Evolutionary conservation across 78 protist genomes (phyloP), one percentile per base, ranked within the genome.

Genomic region (Guillardia theta): DNA sequence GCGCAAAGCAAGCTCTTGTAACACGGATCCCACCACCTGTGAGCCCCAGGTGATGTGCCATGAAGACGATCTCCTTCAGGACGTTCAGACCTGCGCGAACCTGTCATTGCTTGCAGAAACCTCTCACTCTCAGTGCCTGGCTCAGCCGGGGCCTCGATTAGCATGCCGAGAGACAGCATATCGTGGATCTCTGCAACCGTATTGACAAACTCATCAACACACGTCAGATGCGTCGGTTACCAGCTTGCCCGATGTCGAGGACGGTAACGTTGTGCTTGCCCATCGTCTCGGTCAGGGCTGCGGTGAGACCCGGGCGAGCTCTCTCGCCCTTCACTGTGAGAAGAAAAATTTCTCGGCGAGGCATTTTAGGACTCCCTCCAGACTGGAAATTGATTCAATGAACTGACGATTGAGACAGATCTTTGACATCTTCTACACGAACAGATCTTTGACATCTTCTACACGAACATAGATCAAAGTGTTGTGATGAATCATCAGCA

Each of bases 21-120:
- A n/a, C n/a, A n/a, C n/a, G n/a, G n/a, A n/a, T n/a, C n/a, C n/a
- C n/a, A n/a, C n/a, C n/a, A 53, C 64, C 64, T 12, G 88, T 77
- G 5, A 77, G 88, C 45, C 88, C 88, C 9, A 77, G 88, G 88
- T 77, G 88, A 33, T 77, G 88, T 22, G 88, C 88, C 88, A 77
- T 77, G 88, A 77, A 77, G 4, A 77, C 88, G 43, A 77, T 77
- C 19, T 77, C 88, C 45, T 77, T 77, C 39, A 77, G 88, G 50
- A 77, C 88, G 88, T 39, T 77, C 78, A 64, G 12, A 8, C 78
- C 64, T 53, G 64, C 64, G 19, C 64, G 33, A 19, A n/a, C n/a
- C n/a, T n/a, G n/a, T n/a, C n/a, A n/a, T n/a, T n/a, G n/a, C n/a
- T n/a, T n/a, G 62, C 12, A 64, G 30, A 64, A 64, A 30, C 39